Evolutionary conservation across 1,139 yeast species (phyloP), one percentile per base, ranked within the genome.

Genomic region (Scheffersomyces parashehatae): DNA sequence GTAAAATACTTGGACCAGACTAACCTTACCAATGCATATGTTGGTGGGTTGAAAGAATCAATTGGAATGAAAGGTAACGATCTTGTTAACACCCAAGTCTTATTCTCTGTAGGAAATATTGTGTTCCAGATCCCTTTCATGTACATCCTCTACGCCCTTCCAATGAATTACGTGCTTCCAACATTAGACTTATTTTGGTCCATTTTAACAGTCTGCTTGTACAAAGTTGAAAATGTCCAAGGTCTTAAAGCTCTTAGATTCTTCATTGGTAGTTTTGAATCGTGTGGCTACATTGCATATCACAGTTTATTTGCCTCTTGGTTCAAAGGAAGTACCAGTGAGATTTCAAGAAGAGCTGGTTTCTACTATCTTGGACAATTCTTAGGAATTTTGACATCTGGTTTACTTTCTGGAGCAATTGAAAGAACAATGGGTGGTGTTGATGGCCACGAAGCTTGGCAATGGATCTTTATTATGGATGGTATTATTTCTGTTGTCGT

Each of bases 391-490:
- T 60, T 83, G 53, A 79, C 87, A 5, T 74, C 86, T 10, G 88
- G 88, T 36, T 73, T 82, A 40, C 62, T 85, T 29, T 84, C 84
- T 42, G 78, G 84, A 9, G 78, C 82, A 4, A 76, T 82, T 40
- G 77, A 67, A 53, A 61, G 74, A 35, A 52, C 62, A 28, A 60
- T 85, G 51, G 64, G 73, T 41, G 79, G 79, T 28, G 60, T 59
- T 11, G 60, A 63, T 45, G 84, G 86, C 0, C 62, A 79, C 28
- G 73, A 67, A 29, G 82, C 87, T 11, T 85, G 89, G 89, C 73
- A 83, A 63, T 84, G 89, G 88, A 79, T 82, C 63, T 85, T 81
- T 55, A 75, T 85, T 44, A 73, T 85, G 44, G 89, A 84, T 59
- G 85, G 84, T 3, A 59, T 81, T 36, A 68, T 83, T 32, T 79